Evolutionary conservation across 2,329 filamentous ascomycete genomes (phyloP).

Genomic region (Cladobotryum mycophilum): DNA sequence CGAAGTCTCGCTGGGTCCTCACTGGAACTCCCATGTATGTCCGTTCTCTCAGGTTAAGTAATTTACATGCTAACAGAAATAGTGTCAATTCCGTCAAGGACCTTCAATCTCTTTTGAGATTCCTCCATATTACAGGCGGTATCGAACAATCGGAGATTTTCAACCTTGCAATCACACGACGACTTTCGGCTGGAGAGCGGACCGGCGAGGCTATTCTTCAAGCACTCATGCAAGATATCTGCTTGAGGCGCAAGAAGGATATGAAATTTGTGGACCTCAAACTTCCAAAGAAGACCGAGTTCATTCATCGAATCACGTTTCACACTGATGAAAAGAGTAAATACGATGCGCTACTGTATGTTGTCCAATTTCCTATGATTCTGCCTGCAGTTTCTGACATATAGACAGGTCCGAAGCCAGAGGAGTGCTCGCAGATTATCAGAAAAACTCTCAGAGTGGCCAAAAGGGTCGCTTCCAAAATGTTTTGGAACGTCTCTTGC

Average conservation of each 20-base stretch:
- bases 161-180: conserved; percentile 55
- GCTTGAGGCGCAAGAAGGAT: conserved; percentile 75
- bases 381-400: background rate
- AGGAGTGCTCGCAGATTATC: conserved; percentile 59
- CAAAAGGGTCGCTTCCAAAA: conserved; percentile 59
- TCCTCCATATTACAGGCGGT: conserved; percentile 69
- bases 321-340: conserved; percentile 66
- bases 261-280: conserved; percentile 83
- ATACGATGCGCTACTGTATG: conserved; percentile 66
- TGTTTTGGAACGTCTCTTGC: conserved; percentile 73
- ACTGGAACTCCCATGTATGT: conserved; percentile 71
- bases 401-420: conserved; percentile 61
- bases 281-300: conserved; percentile 71
- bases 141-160: conserved; percentile 69
- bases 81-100: conserved; percentile 75
- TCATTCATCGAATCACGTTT: conserved; percentile 69
- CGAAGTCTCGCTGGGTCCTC: conserved; percentile 70
- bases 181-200: conserved; percentile 51
- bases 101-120: conserved; percentile 72
- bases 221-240: conserved; percentile 72
- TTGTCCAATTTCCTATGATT: conserved; percentile 9
- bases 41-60: background rate
- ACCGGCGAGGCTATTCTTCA: conserved; percentile 62
- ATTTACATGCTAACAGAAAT: conserved; percentile 20
- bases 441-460: conserved; percentile 35